Conservation (phyloP, 495 filamentous ascomycete species). For the Aspergillus steynii region DNA sequence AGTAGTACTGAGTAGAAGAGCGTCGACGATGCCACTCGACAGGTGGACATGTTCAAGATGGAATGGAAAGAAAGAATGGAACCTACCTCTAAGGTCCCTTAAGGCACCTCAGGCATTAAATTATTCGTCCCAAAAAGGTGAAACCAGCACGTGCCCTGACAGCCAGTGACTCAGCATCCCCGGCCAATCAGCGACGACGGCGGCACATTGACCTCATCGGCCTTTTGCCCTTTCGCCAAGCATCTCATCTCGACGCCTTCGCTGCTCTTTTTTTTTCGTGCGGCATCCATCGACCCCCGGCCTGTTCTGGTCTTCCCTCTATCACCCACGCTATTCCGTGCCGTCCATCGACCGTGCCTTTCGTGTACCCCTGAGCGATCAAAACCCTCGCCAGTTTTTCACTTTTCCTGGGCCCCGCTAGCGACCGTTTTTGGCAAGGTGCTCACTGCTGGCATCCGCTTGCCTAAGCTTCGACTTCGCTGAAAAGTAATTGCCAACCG, state of each 20-base stretch:
- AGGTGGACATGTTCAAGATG: too few relatives aligned
- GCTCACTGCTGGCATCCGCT: neutral
- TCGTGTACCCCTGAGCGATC: neutral
- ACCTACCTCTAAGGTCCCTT: too few relatives aligned
- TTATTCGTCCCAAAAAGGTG: neutral
- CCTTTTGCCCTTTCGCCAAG: conserved; percentile 19
- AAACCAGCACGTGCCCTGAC: conserved; percentile 4
- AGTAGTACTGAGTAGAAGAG: too few relatives aligned
- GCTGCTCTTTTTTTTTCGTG: conserved; percentile 18
- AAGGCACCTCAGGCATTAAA: too few relatives aligned
- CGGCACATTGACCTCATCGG: conserved; percentile 24
- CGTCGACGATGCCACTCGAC: too few relatives aligned
- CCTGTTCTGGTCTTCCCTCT: too few relatives aligned
- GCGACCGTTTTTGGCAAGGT: neutral
- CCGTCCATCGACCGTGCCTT: neutral
- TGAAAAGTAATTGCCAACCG: neutral
- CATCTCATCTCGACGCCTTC: conserved; percentile 16
- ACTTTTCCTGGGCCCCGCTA: neutral
- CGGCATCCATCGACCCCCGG: conserved; percentile 4
- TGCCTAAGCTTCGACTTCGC: neutral
- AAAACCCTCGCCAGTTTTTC: too few relatives aligned
- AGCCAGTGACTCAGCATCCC: conserved; percentile 15
- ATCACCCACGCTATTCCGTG: too few relatives aligned
- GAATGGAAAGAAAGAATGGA: too few relatives aligned
- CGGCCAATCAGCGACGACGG: conserved; percentile 19